phyloP scores from a whole-genome alignment of 106 monocot genomes.

The Dactylorhiza incarnata region DNA sequence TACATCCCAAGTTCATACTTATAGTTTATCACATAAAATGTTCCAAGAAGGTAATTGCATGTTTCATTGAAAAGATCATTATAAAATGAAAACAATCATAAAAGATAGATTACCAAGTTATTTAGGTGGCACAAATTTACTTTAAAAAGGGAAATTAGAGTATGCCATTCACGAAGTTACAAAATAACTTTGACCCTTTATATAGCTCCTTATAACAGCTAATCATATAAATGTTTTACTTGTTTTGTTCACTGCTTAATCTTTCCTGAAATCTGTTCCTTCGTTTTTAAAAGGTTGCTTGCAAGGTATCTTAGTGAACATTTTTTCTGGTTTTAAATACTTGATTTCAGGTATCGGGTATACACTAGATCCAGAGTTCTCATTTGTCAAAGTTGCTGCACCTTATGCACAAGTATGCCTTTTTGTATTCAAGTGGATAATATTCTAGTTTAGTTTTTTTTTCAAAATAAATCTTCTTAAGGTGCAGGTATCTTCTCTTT shows the following conservation, averaged over 20 bases:
- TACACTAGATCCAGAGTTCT: constrained; percentile 84
- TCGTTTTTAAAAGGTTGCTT: neutral
- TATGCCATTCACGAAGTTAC: neutral
- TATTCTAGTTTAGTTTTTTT: constrained; percentile 2
- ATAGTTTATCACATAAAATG: neutral
- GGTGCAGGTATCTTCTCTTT: neutral
- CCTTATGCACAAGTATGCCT: constrained; percentile 82
- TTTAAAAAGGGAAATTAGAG: neutral
- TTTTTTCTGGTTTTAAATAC: constrained; percentile 4
- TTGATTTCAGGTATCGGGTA: constrained; percentile 72
- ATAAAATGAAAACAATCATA: neutral
- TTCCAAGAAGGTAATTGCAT: neutral
- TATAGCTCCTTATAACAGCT: neutral
- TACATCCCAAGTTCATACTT: neutral
- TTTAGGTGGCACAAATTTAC: neutral
- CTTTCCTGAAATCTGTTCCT: neutral
- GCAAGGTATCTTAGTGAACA: neutral
- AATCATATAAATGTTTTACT: neutral
- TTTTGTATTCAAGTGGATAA: neutral
- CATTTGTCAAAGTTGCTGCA: constrained; percentile 86
- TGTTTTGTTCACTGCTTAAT: neutral
- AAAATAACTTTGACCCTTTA: neutral
- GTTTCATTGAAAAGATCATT: neutral
- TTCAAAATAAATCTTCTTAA: neutral
- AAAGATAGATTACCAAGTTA: neutral